Conservation (phyloP, 331 rosid species). For the Saraca asoca region DNA sequence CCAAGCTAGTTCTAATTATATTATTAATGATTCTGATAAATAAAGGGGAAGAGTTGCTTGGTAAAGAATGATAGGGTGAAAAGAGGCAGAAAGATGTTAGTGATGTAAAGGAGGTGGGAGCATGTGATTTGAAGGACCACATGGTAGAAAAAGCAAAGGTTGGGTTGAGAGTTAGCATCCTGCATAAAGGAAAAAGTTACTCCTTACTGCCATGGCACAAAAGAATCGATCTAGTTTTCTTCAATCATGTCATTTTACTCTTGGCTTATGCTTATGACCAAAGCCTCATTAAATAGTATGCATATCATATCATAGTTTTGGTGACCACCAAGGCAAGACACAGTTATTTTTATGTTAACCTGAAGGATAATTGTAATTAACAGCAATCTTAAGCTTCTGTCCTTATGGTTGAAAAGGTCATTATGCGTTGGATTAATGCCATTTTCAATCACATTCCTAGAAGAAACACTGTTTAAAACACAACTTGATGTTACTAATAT, state of each 20-base stretch:
- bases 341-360: no score
- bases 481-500: constrained; percentile 31
- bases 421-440: constrained; percentile 28
- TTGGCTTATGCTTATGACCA: background rate
- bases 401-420: constrained; percentile 1
- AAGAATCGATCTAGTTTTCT: constrained; percentile 2
- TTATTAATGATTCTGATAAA: constrained; percentile 31
- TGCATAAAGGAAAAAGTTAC: constrained; percentile 43
- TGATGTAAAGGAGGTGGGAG: constrained; percentile 46
- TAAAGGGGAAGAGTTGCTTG: background rate
- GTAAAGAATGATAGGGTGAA: constrained; percentile 28
- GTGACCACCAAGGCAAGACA: no score
- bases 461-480: constrained; percentile 10
- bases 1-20: constrained; percentile 31
- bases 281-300: background rate
- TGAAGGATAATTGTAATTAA: no score
- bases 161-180: constrained; percentile 38
- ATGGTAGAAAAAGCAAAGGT: constrained; percentile 36
- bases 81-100: constrained; percentile 41
- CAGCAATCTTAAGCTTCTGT: background rate
- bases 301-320: no score
- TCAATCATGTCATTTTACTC: constrained; percentile 20
- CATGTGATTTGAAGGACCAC: constrained; percentile 50
- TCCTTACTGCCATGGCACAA: background rate
- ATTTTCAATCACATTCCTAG: constrained; percentile 36